Conservation (phyloP, 176 grass and related monocot genomes). For the Cocos nucifera region DNA sequence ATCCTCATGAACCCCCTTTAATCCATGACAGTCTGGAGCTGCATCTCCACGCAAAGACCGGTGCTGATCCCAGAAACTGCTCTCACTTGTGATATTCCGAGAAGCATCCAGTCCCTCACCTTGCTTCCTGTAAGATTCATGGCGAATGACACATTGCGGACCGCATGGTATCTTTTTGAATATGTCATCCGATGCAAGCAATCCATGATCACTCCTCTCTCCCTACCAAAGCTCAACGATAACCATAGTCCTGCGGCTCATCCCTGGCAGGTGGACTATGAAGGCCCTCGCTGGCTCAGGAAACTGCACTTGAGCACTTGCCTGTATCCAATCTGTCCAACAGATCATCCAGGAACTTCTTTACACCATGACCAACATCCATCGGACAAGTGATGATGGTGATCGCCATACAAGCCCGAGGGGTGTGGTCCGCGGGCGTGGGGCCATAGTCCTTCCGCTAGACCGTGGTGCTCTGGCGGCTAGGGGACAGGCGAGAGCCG, state of each 20-base stretch:
- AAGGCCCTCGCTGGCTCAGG: no score
- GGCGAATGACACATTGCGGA: constrained; percentile 16
- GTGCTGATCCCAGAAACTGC: constrained; percentile 12
- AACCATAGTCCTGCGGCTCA: constrained; percentile 14
- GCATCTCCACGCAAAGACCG: constrained; percentile 23
- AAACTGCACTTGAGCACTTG: no score
- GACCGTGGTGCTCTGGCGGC: no score
- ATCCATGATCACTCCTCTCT: constrained; percentile 18
- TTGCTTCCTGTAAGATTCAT: constrained; percentile 28
- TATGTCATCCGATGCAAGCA: constrained; percentile 34
- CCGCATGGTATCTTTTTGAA: constrained; percentile 32
- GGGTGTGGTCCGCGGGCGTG: not conserved
- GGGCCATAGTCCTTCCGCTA: no score
- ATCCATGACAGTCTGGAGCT: constrained; percentile 4
- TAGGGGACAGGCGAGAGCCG: no score
- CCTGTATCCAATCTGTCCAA: no score
- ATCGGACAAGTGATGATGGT: no score
- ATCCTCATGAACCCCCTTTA: constrained; percentile 16
- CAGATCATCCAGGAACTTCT: no score
- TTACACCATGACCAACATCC: no score
- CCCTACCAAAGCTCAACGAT: constrained; percentile 14
- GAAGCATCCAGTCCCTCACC: constrained; percentile 12
- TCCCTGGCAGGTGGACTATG: no score
- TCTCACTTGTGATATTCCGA: constrained; percentile 30
- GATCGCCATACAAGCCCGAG: no score